Percentiles rank a stretch among this genome's conserved stretches.
Evolutionary conservation across 2,329 filamentous ascomycete species (phyloP).

Genomic region (Emmonsiellopsis sp.): DNA sequence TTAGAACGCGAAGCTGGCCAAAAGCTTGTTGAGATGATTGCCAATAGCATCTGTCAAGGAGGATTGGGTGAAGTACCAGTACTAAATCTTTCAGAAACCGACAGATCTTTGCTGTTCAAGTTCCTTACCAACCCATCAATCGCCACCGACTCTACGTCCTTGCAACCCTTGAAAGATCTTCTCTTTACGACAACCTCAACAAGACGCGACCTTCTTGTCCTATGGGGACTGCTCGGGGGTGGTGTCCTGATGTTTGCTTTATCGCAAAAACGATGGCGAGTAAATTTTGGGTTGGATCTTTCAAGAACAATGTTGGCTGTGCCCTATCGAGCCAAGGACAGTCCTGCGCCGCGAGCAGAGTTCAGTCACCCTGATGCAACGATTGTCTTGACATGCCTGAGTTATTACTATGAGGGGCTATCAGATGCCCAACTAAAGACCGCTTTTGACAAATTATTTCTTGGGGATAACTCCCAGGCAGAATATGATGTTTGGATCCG

Average conservation of each 20-base stretch:
- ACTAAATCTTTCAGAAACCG: slow-evolving; percentile 20
- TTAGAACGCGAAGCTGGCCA: slow-evolving; percentile 31
- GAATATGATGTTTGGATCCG: slow-evolving; percentile 36
- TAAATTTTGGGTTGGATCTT: slow-evolving; percentile 52
- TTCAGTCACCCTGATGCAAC: slow-evolving; percentile 54
- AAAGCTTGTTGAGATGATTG: slow-evolving; percentile 17
- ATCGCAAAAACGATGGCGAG: slow-evolving; percentile 50
- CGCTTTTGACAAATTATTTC: slow-evolving; percentile 38
- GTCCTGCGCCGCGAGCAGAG: slow-evolving; percentile 45
- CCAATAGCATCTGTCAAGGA: slow-evolving; percentile 29
- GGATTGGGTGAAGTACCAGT: slow-evolving; percentile 40
- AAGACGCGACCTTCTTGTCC: slow-evolving; percentile 17
- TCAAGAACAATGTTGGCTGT: slow-evolving; percentile 49
- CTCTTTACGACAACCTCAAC: slow-evolving; percentile 28
- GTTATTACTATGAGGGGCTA: slow-evolving; percentile 50
- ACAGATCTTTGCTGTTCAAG: slow-evolving; percentile 24
- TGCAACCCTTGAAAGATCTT: slow-evolving; percentile 38
- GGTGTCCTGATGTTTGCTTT: slow-evolving; percentile 48
- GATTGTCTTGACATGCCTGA: slow-evolving; percentile 46
- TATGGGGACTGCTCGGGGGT: slow-evolving; percentile 43
- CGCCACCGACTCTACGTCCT: slow-evolving; percentile 18
- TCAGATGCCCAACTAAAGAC: slow-evolving; percentile 39
- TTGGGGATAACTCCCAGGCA: slow-evolving; percentile 41
- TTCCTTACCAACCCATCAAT: slow-evolving; percentile 39
- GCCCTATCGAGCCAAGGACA: slow-evolving; percentile 52